Evolutionary conservation across 208 protist genomes (phyloP), one percentile per base, ranked within the genome.

Genomic region (Strigomonas oncopelti): DNA sequence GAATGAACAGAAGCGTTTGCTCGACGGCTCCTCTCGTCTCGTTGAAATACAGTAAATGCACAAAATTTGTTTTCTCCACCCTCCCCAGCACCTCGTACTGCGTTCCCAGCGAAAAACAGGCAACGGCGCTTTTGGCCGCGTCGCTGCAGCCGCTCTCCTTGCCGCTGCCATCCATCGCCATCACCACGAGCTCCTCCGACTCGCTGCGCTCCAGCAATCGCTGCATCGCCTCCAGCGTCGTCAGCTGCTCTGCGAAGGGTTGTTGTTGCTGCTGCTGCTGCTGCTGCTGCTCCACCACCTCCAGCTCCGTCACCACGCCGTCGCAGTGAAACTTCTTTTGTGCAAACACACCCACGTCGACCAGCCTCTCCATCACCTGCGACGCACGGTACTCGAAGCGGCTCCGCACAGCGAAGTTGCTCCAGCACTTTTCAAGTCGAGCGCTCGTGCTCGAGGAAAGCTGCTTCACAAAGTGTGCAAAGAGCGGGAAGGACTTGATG

Each of bases 381-480:
- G 80, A 77, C n/a, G 93, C 65, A 18, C 82, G 78, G 59, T 91
- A 90, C 69, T 85, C 72, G 55, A 89, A 85, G 22, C 82, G 78
- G 5, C 78, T 76, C 70, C 75, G 73, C n/a, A 75, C 65, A 61
- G 65, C 78, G 56, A 74, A 67, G 66, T 85, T 75, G n/a, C 66
- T 60, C 87, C 90, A 95, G 45, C 54, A 69, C 4, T 61, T 59
- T 71, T 87, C 76, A 69, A 96, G 62, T 18, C 61, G n/a, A n/a
- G 72, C 69, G 0, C 78, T 80, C 27, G 74, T 76, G 36, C 65
- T 31, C 9, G 78, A 75, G 5, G 87, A 86, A 4, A 96, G 67
- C 34, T 58, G 45, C 29, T 67, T 55, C 32, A 94, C 65, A 14
- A 94, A 48, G 32, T 74, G 62, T 4, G 69, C 67, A 51, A 93